These are phyloP conservation scores for Parastagonospora nodorum DNA, from an alignment of 2,329 filamentous ascomycete genomes.

Conservation along the genomic window DNA sequence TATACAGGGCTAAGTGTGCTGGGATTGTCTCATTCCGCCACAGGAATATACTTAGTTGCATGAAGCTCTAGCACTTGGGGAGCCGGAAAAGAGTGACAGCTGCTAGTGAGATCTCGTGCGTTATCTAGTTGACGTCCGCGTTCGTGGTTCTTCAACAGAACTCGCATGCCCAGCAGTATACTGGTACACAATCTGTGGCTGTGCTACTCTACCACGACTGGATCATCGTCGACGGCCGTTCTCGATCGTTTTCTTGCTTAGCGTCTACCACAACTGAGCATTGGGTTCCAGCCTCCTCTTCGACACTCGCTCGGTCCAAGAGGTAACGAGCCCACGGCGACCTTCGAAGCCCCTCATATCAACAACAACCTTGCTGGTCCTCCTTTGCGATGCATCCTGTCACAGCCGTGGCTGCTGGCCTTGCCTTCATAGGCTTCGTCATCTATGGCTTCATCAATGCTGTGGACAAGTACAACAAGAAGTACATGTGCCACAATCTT, in stretches of 20 bases:
- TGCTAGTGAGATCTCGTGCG: slow-evolving; percentile 5
- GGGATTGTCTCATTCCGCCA: slow-evolving; percentile 8
- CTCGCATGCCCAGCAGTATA: slow-evolving; percentile 4
- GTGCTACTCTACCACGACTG: not conserved
- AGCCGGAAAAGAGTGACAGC: slow-evolving; percentile 22
- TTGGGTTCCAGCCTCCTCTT: too few species aligned
- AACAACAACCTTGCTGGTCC: not conserved
- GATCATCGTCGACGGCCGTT: not conserved
- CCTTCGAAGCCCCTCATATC: not conserved
- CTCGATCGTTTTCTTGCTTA: slow-evolving; percentile 1
- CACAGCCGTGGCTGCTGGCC: slow-evolving; percentile 43
- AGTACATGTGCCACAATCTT: slow-evolving; percentile 42
- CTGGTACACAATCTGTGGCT: not conserved
- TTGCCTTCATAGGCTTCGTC: slow-evolving; percentile 47
- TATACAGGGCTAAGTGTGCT: slow-evolving; percentile 7
- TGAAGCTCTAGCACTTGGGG: slow-evolving; percentile 22
- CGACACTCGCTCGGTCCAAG: too few species aligned
- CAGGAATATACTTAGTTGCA: slow-evolving; percentile 7
- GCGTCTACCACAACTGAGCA: not conserved
- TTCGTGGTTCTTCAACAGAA: slow-evolving; percentile 3
- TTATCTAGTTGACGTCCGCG: slow-evolving; percentile 21
- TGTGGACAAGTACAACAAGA: slow-evolving; percentile 42
- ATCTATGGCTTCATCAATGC: slow-evolving; percentile 42
- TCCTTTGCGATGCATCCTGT: slow-evolving; percentile 47
- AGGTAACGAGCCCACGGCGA: not conserved